These are phyloP conservation scores for Boeremia exigua DNA, from an alignment of 2,329 filamentous ascomycete species.

Conservation along the genomic window DNA sequence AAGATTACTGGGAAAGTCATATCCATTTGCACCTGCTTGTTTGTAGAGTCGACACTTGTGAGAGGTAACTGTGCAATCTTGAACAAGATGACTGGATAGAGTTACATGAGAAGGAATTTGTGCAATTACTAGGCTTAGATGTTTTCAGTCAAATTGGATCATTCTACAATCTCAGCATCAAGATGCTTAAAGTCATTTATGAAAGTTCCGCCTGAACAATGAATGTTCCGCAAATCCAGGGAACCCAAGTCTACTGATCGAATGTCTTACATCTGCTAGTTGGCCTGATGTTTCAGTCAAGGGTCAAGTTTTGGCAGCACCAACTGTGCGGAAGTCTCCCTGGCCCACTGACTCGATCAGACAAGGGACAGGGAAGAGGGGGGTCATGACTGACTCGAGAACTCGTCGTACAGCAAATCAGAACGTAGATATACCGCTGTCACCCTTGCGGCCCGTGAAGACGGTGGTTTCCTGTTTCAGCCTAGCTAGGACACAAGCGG, in stretches of 20 bases:
- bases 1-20: too few relatives aligned
- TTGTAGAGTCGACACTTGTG: too few relatives aligned
- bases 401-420: slow-evolving; percentile 7
- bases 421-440: slow-evolving; percentile 6
- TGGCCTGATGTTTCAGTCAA: slow-evolving; percentile 1
- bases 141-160: too few relatives aligned
- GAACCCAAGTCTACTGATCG: neutral
- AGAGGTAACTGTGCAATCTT: too few relatives aligned
- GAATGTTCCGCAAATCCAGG: neutral
- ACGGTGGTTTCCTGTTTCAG: neutral
- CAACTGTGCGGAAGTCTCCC: neutral
- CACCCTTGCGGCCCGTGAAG: slow-evolving; percentile 5
- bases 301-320: neutral
- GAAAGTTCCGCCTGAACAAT: too few relatives aligned
- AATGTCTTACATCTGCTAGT: neutral
- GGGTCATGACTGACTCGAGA: slow-evolving; percentile 4
- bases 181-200: too few relatives aligned
- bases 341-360: slow-evolving; percentile 1
- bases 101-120: too few relatives aligned
- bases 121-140: too few relatives aligned
- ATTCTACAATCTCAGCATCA: too few relatives aligned
- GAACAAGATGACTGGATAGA: too few relatives aligned
- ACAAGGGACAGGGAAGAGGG: neutral
- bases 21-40: too few relatives aligned
- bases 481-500: neutral